phyloP scores from a whole-genome alignment of 129 eudicot species.

The Kitagawia praeruptora region DNA sequence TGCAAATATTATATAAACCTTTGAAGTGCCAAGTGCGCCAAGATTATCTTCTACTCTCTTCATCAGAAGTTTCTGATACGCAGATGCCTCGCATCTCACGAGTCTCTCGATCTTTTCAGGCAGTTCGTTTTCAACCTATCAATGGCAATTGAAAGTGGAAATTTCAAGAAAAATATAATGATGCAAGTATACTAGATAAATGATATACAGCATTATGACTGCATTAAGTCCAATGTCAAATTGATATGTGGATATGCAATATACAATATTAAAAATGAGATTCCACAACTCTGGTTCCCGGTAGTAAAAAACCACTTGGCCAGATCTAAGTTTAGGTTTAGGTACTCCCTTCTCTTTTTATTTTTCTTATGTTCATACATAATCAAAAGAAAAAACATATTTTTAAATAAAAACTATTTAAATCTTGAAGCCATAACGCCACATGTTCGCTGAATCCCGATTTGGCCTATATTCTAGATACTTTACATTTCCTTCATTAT shows the following conservation, averaged over 20 bases:
- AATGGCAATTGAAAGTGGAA: constrained; percentile 11
- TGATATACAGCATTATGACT: not conserved
- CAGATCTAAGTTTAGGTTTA: not conserved
- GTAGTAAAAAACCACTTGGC: not conserved
- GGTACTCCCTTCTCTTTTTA: not conserved
- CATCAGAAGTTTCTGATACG: constrained; percentile 91
- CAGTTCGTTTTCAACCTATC: constrained; percentile 77
- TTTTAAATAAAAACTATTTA: not conserved
- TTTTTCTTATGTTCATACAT: not conserved
- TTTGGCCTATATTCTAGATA: not conserved
- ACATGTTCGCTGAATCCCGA: not conserved
- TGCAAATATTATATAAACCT: constrained; percentile 40
- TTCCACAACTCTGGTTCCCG: not conserved
- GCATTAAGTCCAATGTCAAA: not conserved
- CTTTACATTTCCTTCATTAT: not conserved
- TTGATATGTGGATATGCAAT: not conserved
- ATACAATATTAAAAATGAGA: not conserved
- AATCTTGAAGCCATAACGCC: not conserved
- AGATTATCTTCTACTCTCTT: constrained; percentile 94
- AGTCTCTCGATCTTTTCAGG: constrained; percentile 98
- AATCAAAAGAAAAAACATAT: not conserved
- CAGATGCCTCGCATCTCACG: constrained; percentile 93
- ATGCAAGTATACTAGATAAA: not conserved
- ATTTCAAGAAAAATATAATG: not conserved
- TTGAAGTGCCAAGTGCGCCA: constrained; percentile 78